These are phyloP conservation scores for Ceratonia siliqua DNA, from an alignment of 306 rosid genomes.

Conservation along the genomic window DNA sequence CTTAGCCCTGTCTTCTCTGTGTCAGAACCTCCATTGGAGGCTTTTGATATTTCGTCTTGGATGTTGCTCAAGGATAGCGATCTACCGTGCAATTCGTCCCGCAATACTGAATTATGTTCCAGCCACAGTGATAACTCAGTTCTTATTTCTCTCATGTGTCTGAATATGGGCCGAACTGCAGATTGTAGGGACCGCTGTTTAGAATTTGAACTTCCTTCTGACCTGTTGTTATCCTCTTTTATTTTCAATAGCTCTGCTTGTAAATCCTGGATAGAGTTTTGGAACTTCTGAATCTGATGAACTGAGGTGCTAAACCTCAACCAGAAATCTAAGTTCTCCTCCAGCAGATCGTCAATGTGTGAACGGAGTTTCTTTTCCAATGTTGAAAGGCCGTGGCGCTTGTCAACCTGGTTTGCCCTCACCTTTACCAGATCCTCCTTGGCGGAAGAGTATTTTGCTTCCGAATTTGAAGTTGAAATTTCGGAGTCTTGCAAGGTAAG, in stretches of 20 bases:
- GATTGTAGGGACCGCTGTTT: constrained; percentile 49
- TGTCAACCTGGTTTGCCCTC: constrained; percentile 34
- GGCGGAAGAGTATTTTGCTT: background rate
- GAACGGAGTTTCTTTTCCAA: constrained; percentile 65
- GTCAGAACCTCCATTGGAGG: constrained; percentile 27
- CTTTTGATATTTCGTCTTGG: constrained; percentile 63
- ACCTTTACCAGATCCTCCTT: constrained; percentile 31
- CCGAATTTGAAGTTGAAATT: constrained; percentile 29
- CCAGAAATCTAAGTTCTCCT: constrained; percentile 87
- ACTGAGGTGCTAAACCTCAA: constrained; percentile 78
- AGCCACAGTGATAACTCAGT: constrained; percentile 87
- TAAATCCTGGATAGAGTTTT: constrained; percentile 76
- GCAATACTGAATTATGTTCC: constrained; percentile 74
- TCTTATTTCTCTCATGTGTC: constrained; percentile 85
- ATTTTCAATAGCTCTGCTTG: constrained; percentile 51
- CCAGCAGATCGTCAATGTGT: constrained; percentile 65
- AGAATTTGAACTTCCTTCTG: constrained; percentile 48
- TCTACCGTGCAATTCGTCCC: constrained; percentile 69
- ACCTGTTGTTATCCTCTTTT: constrained; percentile 41
- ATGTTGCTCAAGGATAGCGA: constrained; percentile 59
- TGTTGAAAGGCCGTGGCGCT: constrained; percentile 40
- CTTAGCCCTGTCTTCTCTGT: constrained; percentile 43
- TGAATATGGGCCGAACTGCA: constrained; percentile 67
- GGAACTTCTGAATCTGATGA: constrained; percentile 88
- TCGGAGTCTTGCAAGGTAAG: constrained; percentile 34